phyloP scores from a whole-genome alignment of 306 rosid species.

The Rosa lucieae region DNA sequence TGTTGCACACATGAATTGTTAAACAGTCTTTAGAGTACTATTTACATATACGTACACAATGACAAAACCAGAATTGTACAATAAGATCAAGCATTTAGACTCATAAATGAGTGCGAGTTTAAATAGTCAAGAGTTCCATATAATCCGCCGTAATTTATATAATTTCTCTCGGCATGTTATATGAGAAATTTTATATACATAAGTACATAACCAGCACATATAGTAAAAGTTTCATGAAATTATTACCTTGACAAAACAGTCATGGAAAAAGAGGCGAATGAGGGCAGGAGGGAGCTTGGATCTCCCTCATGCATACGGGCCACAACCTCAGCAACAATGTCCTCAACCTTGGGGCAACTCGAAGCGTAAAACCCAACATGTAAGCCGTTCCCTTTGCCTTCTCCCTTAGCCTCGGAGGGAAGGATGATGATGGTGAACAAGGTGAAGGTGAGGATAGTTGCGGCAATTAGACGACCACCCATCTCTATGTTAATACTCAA shows the following conservation, averaged over 20 bases:
- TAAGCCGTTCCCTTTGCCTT: neutral
- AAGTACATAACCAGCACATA: no score
- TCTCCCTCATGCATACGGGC: neutral
- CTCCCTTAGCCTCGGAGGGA: neutral
- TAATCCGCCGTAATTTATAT: no score
- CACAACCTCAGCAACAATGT: slow-evolving; percentile 28
- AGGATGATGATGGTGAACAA: neutral
- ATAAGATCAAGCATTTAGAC: no score
- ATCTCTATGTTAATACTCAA: neutral
- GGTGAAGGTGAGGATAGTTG: slow-evolving; percentile 16
- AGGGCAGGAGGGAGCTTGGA: slow-evolving; percentile 34
- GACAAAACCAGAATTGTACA: no score
- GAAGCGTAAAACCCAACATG: slow-evolving; percentile 33
- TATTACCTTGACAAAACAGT: slow-evolving; percentile 66
- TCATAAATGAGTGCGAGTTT: no score
- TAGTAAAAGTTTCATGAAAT: no score
- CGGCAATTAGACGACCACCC: neutral
- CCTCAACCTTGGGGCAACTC: slow-evolving; percentile 53
- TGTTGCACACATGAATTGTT: slow-evolving; percentile 11
- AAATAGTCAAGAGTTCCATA: no score
- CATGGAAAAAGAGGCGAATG: slow-evolving; percentile 70
- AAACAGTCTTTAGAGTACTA: neutral
- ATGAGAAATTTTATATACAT: no score
- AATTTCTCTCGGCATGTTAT: no score
- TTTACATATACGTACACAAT: neutral